phyloP scores from a whole-genome alignment of 805 yeast species.

The Wickerhamomyces kurtzmanii region DNA sequence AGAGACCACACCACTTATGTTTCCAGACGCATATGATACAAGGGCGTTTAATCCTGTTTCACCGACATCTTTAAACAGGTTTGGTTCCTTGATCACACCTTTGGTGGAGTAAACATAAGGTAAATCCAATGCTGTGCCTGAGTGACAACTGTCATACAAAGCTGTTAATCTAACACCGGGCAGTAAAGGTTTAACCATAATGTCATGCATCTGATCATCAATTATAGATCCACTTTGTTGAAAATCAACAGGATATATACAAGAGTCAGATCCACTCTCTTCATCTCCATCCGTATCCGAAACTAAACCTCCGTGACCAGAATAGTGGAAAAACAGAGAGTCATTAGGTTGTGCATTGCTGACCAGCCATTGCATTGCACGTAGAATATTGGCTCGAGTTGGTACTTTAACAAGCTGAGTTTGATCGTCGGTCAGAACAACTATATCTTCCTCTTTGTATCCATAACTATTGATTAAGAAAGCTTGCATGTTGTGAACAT shows the following conservation, averaged over 20 bases:
- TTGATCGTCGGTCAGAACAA: constrained; percentile 39
- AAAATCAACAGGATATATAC: constrained; percentile 56
- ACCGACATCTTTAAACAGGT: constrained; percentile 57
- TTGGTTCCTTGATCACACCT: constrained; percentile 66
- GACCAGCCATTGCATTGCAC: constrained; percentile 73
- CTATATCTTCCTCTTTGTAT: constrained; percentile 25
- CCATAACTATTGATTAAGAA: constrained; percentile 20
- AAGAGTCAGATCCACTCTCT: constrained; percentile 52
- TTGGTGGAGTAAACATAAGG: constrained; percentile 65
- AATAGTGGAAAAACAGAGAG: constrained; percentile 60
- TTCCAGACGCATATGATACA: constrained; percentile 42
- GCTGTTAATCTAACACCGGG: constrained; percentile 63
- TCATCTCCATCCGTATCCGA: constrained; percentile 54
- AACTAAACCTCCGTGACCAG: constrained; percentile 69
- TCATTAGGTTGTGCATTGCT: constrained; percentile 56
- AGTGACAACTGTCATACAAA: constrained; percentile 65
- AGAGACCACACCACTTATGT: constrained; percentile 27
- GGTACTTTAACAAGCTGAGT: constrained; percentile 32
- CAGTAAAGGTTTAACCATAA: constrained; percentile 52
- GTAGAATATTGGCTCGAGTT: constrained; percentile 50
- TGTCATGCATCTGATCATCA: constrained; percentile 56
- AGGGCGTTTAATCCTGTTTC: constrained; percentile 45
- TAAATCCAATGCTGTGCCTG: constrained; percentile 64
- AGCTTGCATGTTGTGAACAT: constrained; percentile 37
- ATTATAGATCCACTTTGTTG: constrained; percentile 50